Evolutionary conservation across 345 rosid genomes (phyloP).

Genomic region (Jatropha curcas): DNA sequence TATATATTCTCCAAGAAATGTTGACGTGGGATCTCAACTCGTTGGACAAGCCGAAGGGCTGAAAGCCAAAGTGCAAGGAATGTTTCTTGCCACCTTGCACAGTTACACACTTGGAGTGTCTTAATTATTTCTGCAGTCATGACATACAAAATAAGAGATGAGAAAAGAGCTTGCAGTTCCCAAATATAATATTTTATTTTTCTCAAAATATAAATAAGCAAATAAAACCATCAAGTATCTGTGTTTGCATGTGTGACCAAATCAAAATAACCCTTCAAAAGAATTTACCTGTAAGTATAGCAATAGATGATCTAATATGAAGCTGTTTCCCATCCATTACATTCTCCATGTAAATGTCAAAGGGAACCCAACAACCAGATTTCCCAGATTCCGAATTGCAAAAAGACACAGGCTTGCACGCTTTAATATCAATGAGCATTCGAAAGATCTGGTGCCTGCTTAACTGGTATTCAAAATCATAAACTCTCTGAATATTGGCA

Average conservation of each 20-base stretch:
- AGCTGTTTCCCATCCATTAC: conserved; percentile 63
- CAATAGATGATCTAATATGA: conserved; percentile 43
- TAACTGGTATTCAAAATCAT: conserved; percentile 37
- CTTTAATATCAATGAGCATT: conserved; percentile 37
- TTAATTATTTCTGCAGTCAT: conserved; percentile 45
- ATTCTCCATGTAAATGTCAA: conserved; percentile 62
- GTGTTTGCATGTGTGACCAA: neutral
- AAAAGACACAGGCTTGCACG: conserved; percentile 34
- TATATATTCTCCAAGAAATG: neutral
- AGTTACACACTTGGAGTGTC: conserved; percentile 49
- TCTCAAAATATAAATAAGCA: neutral
- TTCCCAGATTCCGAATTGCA: conserved; percentile 37
- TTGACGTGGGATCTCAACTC: conserved; percentile 42
- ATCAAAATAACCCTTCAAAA: neutral
- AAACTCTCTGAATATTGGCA: conserved; percentile 36
- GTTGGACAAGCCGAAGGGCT: conserved; percentile 71
- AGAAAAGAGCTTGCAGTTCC: conserved; percentile 9
- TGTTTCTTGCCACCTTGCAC: conserved; percentile 73
- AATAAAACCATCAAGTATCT: neutral
- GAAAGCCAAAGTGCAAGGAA: conserved; percentile 73
- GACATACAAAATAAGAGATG: conserved; percentile 13
- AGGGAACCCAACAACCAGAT: conserved; percentile 56
- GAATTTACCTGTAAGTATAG: conserved; percentile 44
- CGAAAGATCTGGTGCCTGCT: conserved; percentile 35
- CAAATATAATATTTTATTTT: neutral